phyloP scores from a whole-genome alignment of 345 rosid genomes.

The Eucalyptus curtisii region DNA sequence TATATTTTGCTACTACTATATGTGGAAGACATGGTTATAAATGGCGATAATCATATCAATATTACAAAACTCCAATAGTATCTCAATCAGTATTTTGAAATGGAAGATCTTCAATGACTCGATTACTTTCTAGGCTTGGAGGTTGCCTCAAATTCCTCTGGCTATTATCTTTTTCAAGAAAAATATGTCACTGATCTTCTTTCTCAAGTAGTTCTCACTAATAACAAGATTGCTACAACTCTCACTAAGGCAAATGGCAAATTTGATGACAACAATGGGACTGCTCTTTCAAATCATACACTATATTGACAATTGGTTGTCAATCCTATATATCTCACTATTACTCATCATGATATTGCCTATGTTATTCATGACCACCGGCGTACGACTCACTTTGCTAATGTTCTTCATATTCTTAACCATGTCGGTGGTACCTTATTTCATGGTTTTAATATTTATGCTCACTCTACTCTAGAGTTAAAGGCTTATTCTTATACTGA shows the following conservation, averaged over 20 bases:
- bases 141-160: neutral
- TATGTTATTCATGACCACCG: neutral
- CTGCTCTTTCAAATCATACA: neutral
- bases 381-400: neutral
- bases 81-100: neutral
- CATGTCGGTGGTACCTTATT: neutral
- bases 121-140: neutral
- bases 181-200: neutral
- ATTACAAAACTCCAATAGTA: neutral
- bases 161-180: neutral
- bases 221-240: neutral
- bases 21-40: neutral
- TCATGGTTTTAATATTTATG: neutral
- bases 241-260: neutral
- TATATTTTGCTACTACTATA: neutral
- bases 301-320: neutral
- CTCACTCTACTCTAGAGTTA: neutral
- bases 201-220: neutral
- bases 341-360: neutral
- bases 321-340: neutral
- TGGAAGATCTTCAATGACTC: neutral
- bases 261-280: neutral
- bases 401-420: neutral
- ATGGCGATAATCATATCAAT: neutral
- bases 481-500: neutral